A percentile compares a stretch with the other conserved stretches of the same genome.
Evolutionary conservation across 305 asterid species (phyloP).

Genomic region (Striga hermonthica): DNA sequence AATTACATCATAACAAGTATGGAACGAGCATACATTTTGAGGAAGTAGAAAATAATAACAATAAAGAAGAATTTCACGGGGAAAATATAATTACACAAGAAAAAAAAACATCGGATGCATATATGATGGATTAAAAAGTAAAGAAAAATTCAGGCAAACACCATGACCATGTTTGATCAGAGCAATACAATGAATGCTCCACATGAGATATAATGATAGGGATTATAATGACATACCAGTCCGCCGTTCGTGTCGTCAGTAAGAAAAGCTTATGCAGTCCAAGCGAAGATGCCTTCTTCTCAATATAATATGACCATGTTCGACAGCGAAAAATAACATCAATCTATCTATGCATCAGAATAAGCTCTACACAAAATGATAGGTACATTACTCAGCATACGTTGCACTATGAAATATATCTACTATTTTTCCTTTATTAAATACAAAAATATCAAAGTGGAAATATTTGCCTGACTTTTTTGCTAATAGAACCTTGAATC

Average conservation of each 20-base stretch:
- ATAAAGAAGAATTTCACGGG: neutral
- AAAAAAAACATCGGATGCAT: neutral
- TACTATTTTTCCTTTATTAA: too few species aligned
- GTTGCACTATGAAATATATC: too few species aligned
- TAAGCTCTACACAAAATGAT: neutral
- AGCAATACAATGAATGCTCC: too few species aligned
- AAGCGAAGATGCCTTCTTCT: conserved; percentile 79
- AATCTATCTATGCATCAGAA: neutral
- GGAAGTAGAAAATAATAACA: neutral
- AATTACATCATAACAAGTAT: neutral
- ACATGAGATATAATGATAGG: neutral
- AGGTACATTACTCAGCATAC: neutral
- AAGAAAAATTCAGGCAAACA: too few species aligned
- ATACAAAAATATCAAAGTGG: too few species aligned
- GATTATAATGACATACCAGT: conserved; percentile 56
- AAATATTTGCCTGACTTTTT: too few species aligned
- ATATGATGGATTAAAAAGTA: too few species aligned
- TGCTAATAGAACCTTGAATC: too few species aligned
- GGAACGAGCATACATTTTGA: neutral
- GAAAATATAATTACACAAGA: too few species aligned
- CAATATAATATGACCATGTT: conserved; percentile 92
- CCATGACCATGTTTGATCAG: too few species aligned
- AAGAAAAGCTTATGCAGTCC: conserved; percentile 76
- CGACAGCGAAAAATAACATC: neutral
- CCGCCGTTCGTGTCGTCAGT: conserved; percentile 90